Conservation (phyloP, 2,329 filamentous ascomycete species). For the Paecilomyces sp. region DNA sequence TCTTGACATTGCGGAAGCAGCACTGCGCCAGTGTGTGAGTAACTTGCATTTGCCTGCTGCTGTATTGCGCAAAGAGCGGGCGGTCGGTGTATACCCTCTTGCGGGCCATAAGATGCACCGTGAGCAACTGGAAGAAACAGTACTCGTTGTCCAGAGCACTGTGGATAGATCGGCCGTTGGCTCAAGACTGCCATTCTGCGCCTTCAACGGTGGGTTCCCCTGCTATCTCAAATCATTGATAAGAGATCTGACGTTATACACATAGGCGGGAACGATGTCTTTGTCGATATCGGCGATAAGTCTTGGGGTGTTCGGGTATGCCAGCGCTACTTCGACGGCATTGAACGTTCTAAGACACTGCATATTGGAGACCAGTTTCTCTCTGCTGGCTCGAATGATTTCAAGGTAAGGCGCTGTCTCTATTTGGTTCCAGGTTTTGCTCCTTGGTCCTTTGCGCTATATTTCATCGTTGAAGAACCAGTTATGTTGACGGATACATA, state of each 20-base stretch:
- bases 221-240: not conserved
- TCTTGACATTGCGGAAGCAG: constrained; percentile 82
- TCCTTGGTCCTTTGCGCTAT: not conserved
- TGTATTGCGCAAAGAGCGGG: constrained; percentile 80
- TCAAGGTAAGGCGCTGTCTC: constrained; percentile 55
- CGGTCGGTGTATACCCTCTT: constrained; percentile 67
- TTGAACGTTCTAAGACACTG: constrained; percentile 71
- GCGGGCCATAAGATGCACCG: constrained; percentile 64
- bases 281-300: constrained; percentile 98
- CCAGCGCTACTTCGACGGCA: constrained; percentile 77
- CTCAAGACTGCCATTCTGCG: constrained; percentile 74
- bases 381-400: constrained; percentile 92
- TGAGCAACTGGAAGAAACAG: constrained; percentile 91
- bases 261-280: constrained; percentile 80
- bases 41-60: constrained; percentile 72
- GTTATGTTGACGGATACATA: constrained; percentile 11
- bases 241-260: not conserved
- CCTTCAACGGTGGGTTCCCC: constrained; percentile 66
- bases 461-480: not conserved
- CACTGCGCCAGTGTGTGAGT: constrained; percentile 71
- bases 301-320: constrained; percentile 90
- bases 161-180: constrained; percentile 73
- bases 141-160: constrained; percentile 87
- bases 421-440: not conserved
- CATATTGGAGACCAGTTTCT: constrained; percentile 96